These are phyloP conservation scores for Tulasnella calospora DNA, from an alignment of 768 basidiomycete species.

Conservation along the genomic window DNA sequence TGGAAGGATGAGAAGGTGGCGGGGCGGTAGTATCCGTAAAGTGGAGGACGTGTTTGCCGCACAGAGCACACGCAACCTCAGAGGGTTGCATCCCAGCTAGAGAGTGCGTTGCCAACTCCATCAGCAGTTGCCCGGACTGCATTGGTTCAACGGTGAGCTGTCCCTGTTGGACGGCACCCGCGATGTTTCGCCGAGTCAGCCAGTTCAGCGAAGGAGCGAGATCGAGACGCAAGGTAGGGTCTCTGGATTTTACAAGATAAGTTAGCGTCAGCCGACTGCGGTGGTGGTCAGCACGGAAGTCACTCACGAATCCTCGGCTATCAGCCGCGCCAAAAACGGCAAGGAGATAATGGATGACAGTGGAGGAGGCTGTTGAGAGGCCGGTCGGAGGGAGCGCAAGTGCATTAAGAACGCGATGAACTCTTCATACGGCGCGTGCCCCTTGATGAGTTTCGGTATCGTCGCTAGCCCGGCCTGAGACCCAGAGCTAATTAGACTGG, in stretches of 20 bases:
- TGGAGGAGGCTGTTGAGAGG: slow-evolving; percentile 56
- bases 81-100: slow-evolving; percentile 25
- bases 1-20: slow-evolving; percentile 39
- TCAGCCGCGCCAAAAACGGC: slow-evolving; percentile 70
- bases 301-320: slow-evolving; percentile 80
- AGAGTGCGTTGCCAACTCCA: slow-evolving; percentile 39
- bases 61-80: slow-evolving; percentile 72
- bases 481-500: slow-evolving; percentile 16
- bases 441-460: slow-evolving; percentile 48
- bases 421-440: slow-evolving; percentile 74
- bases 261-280: neutral
- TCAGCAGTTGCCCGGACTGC: slow-evolving; percentile 53
- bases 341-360: slow-evolving; percentile 70
- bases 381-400: slow-evolving; percentile 62
- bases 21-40: neutral
- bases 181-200: slow-evolving; percentile 81
- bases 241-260: slow-evolving; percentile 44
- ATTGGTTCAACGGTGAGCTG: slow-evolving; percentile 88
- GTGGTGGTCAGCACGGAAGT: neutral
- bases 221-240: slow-evolving; percentile 88
- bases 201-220: slow-evolving; percentile 91
- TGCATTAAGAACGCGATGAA: slow-evolving; percentile 73
- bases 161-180: slow-evolving; percentile 77
- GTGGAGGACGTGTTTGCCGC: slow-evolving; percentile 51
- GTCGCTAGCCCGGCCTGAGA: neutral